phyloP scores from a whole-genome alignment of 1,139 yeast genomes.

The Zhuliangozyma parablackwelliae region DNA sequence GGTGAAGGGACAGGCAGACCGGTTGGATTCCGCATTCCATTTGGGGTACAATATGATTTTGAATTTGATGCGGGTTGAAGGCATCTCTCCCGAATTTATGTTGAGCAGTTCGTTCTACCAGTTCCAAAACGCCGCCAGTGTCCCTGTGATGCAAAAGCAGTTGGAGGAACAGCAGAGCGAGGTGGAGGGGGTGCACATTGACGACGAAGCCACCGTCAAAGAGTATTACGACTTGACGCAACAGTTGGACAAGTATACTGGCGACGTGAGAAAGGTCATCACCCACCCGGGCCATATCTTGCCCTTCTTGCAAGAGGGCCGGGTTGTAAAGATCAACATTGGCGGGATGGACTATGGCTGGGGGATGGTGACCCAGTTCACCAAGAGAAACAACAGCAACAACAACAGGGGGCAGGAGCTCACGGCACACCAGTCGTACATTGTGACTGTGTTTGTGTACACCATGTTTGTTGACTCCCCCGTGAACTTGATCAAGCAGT shows the following conservation, averaged over 20 bases:
- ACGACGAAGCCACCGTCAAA: constrained; percentile 67
- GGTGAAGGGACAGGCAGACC: constrained; percentile 98
- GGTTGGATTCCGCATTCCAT: constrained; percentile 94
- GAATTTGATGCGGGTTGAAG: constrained; percentile 94
- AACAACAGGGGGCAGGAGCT: constrained; percentile 35
- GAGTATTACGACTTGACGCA: constrained; percentile 80
- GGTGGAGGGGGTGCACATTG: constrained; percentile 49
- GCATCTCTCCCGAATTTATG: constrained; percentile 97
- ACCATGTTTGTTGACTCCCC: constrained; percentile 79
- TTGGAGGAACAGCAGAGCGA: constrained; percentile 50
- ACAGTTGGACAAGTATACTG: constrained; percentile 64
- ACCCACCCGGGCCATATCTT: constrained; percentile 88
- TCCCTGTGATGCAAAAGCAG: constrained; percentile 74
- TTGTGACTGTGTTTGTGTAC: constrained; percentile 79
- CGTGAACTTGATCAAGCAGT: constrained; percentile 63
- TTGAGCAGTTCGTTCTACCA: constrained; percentile 90
- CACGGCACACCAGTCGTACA: constrained; percentile 81
- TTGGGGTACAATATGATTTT: constrained; percentile 95
- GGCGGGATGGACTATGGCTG: constrained; percentile 74
- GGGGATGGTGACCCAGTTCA: constrained; percentile 82
- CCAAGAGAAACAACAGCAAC: constrained; percentile 63
- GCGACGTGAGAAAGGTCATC: constrained; percentile 79
- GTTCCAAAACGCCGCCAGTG: constrained; percentile 88
- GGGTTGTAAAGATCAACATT: constrained; percentile 67
- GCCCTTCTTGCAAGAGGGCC: constrained; percentile 83